Evolutionary conservation across 2,329 filamentous ascomycete genomes (phyloP), one percentile per base, ranked within the genome.

Genomic region (Didymellaceae sp.): DNA sequence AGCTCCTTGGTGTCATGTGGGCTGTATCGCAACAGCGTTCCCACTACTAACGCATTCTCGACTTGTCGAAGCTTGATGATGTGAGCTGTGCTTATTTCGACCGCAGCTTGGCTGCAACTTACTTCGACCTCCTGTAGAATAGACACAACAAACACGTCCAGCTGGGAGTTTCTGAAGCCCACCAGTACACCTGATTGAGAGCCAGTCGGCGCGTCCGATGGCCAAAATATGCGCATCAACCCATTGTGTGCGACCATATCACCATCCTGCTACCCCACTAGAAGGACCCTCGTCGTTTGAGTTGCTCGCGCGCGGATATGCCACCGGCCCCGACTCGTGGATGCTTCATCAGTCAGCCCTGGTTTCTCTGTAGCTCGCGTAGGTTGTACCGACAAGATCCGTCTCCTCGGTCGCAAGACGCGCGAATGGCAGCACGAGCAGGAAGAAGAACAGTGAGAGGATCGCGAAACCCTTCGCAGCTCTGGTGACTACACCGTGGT

Each of bases 191-290:
- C 94, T 32, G 90, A 85, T 73, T 81, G 82, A 45, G 84, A 82
- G 67, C 90, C 86, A 77, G 82, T 83, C 45, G 85, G 83, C 68
- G 93, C 85, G 77, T 96, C 92, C 68, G 89, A 89, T 67, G 94
- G 95, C 94, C 94, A 99, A 79, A 99, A 97, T 78, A 99, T 87
- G 80, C 94, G 91, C 87, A 97, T 91, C 80, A 97, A 81, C 69
- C 90, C 92, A 90, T 94, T 82, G 66, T 78, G 78, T 76, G 79
- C 78, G 74, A 84, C 79, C 84, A 86, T 86, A 73, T 80, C 85
- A 79, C 76, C 82, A 84, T 82, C 64, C 65, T 78, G 75, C 66
- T 61, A 68, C 62, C 63, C 62, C 61, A 57, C 82, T 84, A 97
- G 76, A 99, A 97, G 53, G 94, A 99, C 63, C 94, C 94, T 74